phyloP scores from a whole-genome alignment of 495 filamentous ascomycete species.

The Cryomyces minteri region DNA sequence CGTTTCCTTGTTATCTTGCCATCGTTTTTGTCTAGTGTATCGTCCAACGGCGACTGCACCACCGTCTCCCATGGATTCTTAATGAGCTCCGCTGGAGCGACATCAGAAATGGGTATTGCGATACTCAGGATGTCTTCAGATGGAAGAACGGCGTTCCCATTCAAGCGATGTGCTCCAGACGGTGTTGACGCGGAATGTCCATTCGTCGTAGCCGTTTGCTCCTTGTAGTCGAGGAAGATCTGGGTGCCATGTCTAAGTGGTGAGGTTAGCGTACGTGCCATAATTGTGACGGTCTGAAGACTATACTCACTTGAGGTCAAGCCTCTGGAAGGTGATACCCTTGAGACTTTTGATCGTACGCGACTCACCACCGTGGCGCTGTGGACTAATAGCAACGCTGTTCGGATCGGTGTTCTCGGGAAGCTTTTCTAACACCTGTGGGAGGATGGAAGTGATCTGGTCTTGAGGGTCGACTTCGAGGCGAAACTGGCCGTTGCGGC shows the following conservation, averaged over 20 bases:
- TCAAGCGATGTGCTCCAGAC: constrained; percentile 33
- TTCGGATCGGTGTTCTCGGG: constrained; percentile 52
- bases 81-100: constrained; percentile 38
- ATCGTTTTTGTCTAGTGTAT: constrained; percentile 71
- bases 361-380: constrained; percentile 54
- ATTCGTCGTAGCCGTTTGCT: constrained; percentile 31
- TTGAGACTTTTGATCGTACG: constrained; percentile 48
- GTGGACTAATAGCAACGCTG: constrained; percentile 65
- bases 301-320: constrained; percentile 46
- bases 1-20: constrained; percentile 70
- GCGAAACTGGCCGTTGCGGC: constrained; percentile 53
- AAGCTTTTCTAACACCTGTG: constrained; percentile 40
- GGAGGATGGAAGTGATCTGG: constrained; percentile 28
- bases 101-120: constrained; percentile 26
- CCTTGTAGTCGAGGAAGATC: constrained; percentile 61
- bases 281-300: neutral
- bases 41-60: constrained; percentile 68
- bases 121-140: constrained; percentile 42
- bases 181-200: constrained; percentile 16
- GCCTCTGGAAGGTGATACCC: constrained; percentile 44
- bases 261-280: neutral
- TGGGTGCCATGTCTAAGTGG: constrained; percentile 65
- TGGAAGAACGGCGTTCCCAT: constrained; percentile 57
- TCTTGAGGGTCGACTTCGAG: constrained; percentile 39
- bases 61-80: constrained; percentile 92